Conservation (phyloP, 2,329 filamentous ascomycete species). For the Sarocladiaceae sp. region DNA sequence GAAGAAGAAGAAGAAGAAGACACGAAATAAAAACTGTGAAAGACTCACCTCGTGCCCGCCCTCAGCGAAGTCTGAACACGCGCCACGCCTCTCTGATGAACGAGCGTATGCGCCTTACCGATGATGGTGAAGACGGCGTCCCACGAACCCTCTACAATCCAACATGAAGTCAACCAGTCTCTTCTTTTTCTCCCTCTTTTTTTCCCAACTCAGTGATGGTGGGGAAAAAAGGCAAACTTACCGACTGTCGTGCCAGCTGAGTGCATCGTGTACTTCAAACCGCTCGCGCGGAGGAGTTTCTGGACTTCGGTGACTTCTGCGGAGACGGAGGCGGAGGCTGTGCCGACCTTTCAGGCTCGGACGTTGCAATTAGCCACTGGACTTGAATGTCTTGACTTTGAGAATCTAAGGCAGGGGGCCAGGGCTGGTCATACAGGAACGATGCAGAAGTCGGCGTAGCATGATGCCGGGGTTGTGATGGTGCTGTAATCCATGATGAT, state of each 20-base stretch:
- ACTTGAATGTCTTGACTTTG: neutral
- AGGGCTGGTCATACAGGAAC: slow-evolving; percentile 56
- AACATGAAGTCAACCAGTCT: neutral
- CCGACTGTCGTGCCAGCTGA: slow-evolving; percentile 89
- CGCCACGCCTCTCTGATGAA: slow-evolving; percentile 70
- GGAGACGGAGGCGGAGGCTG: slow-evolving; percentile 66
- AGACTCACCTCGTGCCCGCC: slow-evolving; percentile 64
- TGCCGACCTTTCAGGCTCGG: slow-evolving; percentile 65
- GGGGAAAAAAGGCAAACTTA: slow-evolving; percentile 35
- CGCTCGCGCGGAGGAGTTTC: slow-evolving; percentile 72
- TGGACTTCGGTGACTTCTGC: slow-evolving; percentile 86
- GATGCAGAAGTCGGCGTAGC: slow-evolving; percentile 86
- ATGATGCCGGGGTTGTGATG: slow-evolving; percentile 62
- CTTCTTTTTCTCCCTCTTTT: neutral
- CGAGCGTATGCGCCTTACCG: slow-evolving; percentile 74
- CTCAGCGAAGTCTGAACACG: slow-evolving; percentile 86
- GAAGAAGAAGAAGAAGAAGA: neutral
- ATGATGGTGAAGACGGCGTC: slow-evolving; percentile 78
- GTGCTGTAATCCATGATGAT: slow-evolving; percentile 42
- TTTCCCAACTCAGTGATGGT: neutral
- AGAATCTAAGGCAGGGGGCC: neutral
- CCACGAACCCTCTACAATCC: slow-evolving; percentile 78
- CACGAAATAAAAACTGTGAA: neutral
- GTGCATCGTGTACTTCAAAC: slow-evolving; percentile 82
- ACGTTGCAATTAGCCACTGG: neutral